Evolutionary conservation across 805 yeast genomes (phyloP).

Genomic region (Priceomyces haplophilus): DNA sequence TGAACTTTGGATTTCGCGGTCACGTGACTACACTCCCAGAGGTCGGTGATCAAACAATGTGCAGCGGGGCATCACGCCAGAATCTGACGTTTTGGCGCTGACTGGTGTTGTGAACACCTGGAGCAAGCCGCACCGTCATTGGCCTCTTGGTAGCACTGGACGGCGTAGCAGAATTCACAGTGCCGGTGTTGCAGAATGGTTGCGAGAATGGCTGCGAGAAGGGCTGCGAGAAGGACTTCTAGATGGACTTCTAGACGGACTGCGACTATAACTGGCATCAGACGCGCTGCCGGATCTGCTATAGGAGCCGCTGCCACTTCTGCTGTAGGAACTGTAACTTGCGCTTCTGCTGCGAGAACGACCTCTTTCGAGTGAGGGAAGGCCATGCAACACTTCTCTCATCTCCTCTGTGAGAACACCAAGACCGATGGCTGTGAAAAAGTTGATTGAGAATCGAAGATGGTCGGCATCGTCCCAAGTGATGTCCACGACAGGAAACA

Average conservation of each 20-base stretch:
- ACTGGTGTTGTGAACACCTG: no score
- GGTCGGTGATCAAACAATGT: no score
- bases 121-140: no score
- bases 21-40: no score
- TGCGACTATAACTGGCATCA: background rate
- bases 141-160: no score
- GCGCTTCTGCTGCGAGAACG: slow-evolving; percentile 15
- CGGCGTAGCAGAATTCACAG: no score
- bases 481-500: slow-evolving; percentile 56
- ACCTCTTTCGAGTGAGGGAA: slow-evolving; percentile 22
- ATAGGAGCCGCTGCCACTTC: slow-evolving; percentile 18
- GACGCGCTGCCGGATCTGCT: background rate
- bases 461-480: slow-evolving; percentile 41
- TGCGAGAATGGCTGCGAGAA: background rate
- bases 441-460: slow-evolving; percentile 78
- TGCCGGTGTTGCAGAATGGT: background rate
- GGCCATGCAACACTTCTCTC: slow-evolving; percentile 52
- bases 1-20: no score
- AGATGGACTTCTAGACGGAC: background rate
- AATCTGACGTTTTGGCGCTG: no score
- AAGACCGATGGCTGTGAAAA: slow-evolving; percentile 87
- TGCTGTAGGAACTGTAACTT: slow-evolving; percentile 12
- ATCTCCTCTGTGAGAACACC: slow-evolving; percentile 80
- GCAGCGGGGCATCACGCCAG: no score
- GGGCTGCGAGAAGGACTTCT: background rate